These are phyloP conservation scores for Coemansia sp. DNA, from an alignment of 192 early-diverging fungal genomes.

Conservation along the genomic window DNA sequence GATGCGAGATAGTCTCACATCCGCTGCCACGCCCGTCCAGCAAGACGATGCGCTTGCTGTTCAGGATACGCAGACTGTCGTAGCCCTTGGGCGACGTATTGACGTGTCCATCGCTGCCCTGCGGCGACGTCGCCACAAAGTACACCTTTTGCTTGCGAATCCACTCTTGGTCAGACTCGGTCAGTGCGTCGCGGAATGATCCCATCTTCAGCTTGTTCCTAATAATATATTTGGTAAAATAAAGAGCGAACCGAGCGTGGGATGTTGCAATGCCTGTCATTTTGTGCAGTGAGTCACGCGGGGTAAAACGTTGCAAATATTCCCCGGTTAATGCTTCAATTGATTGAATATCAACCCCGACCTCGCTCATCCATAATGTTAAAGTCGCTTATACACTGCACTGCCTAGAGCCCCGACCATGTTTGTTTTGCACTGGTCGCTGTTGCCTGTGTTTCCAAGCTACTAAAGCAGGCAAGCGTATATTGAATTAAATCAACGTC, in stretches of 20 bases:
- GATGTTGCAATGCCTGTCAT: neutral
- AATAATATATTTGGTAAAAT: neutral
- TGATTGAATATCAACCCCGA: too few species aligned
- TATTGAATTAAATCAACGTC: too few species aligned
- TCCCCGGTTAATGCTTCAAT: too few species aligned
- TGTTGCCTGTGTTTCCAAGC: too few species aligned
- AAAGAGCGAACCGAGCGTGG: neutral
- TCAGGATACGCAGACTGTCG: slow-evolving; percentile 56
- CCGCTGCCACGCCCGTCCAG: slow-evolving; percentile 51
- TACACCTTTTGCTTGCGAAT: slow-evolving; percentile 60
- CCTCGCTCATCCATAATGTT: too few species aligned
- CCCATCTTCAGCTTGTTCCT: slow-evolving; percentile 37
- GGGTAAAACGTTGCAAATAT: neutral
- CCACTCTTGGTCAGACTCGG: slow-evolving; percentile 51
- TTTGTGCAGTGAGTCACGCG: neutral
- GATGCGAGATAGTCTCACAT: slow-evolving; percentile 63
- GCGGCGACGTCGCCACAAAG: slow-evolving; percentile 61
- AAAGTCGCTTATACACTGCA: too few species aligned
- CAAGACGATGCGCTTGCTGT: slow-evolving; percentile 29
- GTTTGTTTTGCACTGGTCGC: too few species aligned
- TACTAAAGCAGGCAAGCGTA: too few species aligned
- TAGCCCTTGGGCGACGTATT: slow-evolving; percentile 65
- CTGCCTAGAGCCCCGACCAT: too few species aligned
- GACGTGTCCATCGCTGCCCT: slow-evolving; percentile 54
- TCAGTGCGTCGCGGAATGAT: slow-evolving; percentile 50